phyloP scores from a whole-genome alignment of 2,329 filamentous ascomycete genomes.

The Emydomyces testavorans region DNA sequence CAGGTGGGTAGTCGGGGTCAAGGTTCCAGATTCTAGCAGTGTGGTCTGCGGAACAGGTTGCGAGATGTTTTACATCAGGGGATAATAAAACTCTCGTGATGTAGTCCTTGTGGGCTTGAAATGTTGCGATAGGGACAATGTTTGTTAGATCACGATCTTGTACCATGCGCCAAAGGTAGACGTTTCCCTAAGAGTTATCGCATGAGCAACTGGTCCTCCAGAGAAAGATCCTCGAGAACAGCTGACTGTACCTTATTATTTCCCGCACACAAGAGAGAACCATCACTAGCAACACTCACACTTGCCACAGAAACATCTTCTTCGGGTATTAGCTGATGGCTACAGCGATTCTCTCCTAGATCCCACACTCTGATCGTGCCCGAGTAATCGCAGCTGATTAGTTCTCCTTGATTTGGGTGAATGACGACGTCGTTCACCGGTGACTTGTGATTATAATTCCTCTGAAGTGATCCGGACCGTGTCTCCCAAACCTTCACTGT shows the following conservation, averaged over 20 bases:
- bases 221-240: not conserved
- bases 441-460: slow-evolving; percentile 81
- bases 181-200: slow-evolving; percentile 57
- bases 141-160: slow-evolving; percentile 72
- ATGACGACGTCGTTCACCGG: slow-evolving; percentile 98
- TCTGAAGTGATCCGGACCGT: slow-evolving; percentile 69
- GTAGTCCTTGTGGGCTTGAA: slow-evolving; percentile 82
- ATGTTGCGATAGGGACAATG: slow-evolving; percentile 75
- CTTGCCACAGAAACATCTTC: slow-evolving; percentile 89
- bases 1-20: slow-evolving; percentile 48
- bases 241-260: slow-evolving; percentile 61
- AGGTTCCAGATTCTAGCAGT: slow-evolving; percentile 95
- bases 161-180: slow-evolving; percentile 92
- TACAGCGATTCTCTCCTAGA: slow-evolving; percentile 90
- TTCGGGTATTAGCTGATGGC: slow-evolving; percentile 89
- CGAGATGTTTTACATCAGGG: slow-evolving; percentile 85
- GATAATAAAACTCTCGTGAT: slow-evolving; percentile 86
- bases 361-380: slow-evolving; percentile 96
- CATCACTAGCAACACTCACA: slow-evolving; percentile 91
- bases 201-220: not conserved
- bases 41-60: slow-evolving; percentile 88
- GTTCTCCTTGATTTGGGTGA: slow-evolving; percentile 94
- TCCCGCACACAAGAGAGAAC: slow-evolving; percentile 80
- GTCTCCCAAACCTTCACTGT: slow-evolving; percentile 98
- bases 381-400: slow-evolving; percentile 88